phyloP scores from a whole-genome alignment of 2,329 filamentous ascomycete species.

The Aureobasidium sp. region DNA sequence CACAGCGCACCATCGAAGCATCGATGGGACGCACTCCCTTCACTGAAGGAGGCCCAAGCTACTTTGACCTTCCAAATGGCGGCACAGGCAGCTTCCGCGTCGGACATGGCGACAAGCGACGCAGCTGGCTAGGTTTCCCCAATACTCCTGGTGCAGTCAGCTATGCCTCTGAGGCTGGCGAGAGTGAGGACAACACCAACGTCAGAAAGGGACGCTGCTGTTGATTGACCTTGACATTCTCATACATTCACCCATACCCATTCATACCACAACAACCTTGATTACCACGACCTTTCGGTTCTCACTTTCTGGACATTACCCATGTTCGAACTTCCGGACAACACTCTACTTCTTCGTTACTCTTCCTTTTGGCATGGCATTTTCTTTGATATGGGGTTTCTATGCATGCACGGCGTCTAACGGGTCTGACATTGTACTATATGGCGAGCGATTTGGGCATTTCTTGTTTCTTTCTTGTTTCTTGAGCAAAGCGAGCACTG shows the following conservation, averaged over 20 bases:
- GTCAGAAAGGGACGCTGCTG: conserved; percentile 7
- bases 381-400: not conserved
- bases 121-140: conserved; percentile 52
- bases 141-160: conserved; percentile 9
- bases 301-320: not conserved
- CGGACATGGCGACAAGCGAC: conserved; percentile 51
- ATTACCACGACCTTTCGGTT: not conserved
- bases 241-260: not conserved
- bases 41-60: conserved; percentile 20
- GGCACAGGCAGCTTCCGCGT: conserved; percentile 52
- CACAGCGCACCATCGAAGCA: conserved; percentile 38
- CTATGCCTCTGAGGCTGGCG: not conserved
- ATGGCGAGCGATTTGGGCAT: not conserved
- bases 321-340: no score
- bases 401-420: not conserved
- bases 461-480: not conserved
- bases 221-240: not conserved
- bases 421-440: not conserved
- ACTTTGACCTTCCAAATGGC: conserved; percentile 41
- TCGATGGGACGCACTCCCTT: conserved; percentile 38
- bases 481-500: not conserved
- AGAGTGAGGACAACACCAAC: not conserved
- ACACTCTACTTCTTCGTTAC: not conserved
- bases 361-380: not conserved
- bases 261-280: not conserved